Conservation (phyloP, 1,139 yeast genomes). For the Candida mesenterica region DNA sequence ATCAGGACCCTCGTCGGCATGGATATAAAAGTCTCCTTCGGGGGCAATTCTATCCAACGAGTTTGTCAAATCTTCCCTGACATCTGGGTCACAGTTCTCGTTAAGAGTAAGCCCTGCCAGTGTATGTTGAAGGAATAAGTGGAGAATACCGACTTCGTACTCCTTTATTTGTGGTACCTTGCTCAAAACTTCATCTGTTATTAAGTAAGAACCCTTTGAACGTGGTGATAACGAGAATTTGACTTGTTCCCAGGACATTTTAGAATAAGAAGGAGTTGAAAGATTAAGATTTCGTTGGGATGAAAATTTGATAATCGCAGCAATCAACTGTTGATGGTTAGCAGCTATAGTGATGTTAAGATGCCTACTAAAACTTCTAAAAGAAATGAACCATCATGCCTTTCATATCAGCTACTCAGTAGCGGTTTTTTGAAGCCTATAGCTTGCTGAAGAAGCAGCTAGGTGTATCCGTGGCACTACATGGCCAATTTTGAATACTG, state of each 20-base stretch:
- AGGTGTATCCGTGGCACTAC: no score
- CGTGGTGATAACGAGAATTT: slow-evolving; percentile 58
- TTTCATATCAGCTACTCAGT: no score
- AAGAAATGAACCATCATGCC: no score
- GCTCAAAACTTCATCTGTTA: slow-evolving; percentile 60
- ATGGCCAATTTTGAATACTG: no score
- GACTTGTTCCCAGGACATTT: slow-evolving; percentile 51
- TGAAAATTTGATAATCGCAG: not conserved
- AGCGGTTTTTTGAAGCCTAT: no score
- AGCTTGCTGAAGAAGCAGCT: no score
- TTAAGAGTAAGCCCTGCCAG: slow-evolving; percentile 74
- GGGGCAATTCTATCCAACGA: slow-evolving; percentile 68
- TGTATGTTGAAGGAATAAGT: slow-evolving; percentile 74
- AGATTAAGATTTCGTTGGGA: no score
- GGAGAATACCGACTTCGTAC: slow-evolving; percentile 61
- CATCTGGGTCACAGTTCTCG: slow-evolving; percentile 81
- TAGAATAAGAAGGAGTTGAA: not conserved
- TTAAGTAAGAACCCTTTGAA: slow-evolving; percentile 65
- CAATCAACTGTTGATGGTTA: not conserved
- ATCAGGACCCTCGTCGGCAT: slow-evolving; percentile 75
- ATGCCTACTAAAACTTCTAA: no score
- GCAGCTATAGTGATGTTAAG: not conserved
- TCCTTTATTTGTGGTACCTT: slow-evolving; percentile 59
- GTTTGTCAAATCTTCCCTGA: slow-evolving; percentile 63
- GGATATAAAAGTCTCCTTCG: slow-evolving; percentile 62